Conservation (phyloP, 805 yeast species). For the Saccharomycopsis guyanensis region DNA sequence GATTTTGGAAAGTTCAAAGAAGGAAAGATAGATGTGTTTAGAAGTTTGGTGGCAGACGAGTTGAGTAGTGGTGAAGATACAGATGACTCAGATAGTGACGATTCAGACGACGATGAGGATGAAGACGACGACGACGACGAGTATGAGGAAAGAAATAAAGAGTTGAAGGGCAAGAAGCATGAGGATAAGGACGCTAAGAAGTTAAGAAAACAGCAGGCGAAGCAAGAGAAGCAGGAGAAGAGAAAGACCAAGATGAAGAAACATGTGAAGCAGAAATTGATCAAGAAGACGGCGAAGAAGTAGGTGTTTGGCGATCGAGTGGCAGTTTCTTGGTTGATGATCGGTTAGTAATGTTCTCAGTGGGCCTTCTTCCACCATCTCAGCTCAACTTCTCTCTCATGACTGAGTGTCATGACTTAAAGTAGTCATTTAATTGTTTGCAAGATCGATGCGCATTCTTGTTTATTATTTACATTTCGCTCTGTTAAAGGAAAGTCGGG, state of each 20-base stretch:
- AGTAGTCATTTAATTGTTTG: no score
- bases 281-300: conserved; percentile 45
- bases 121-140: conserved; percentile 33
- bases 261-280: conserved; percentile 68
- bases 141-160: conserved; percentile 37
- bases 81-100: conserved; percentile 30
- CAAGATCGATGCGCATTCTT: no score
- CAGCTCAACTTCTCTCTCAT: no score
- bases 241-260: conserved; percentile 79
- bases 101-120: conserved; percentile 29
- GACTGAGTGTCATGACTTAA: no score
- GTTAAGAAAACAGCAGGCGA: conserved; percentile 66
- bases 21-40: conserved; percentile 76
- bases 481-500: no score
- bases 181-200: conserved; percentile 76
- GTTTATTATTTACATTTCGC: no score
- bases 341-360: no score
- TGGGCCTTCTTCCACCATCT: no score
- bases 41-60: conserved; percentile 46
- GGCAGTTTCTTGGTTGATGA: no score
- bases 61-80: conserved; percentile 26
- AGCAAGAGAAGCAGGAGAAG: conserved; percentile 70
- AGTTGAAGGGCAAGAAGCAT: conserved; percentile 62
- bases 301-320: no score
- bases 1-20: conserved; percentile 73